phyloP scores from a whole-genome alignment of 148 eudicot species.

The Agrostemma githago region DNA sequence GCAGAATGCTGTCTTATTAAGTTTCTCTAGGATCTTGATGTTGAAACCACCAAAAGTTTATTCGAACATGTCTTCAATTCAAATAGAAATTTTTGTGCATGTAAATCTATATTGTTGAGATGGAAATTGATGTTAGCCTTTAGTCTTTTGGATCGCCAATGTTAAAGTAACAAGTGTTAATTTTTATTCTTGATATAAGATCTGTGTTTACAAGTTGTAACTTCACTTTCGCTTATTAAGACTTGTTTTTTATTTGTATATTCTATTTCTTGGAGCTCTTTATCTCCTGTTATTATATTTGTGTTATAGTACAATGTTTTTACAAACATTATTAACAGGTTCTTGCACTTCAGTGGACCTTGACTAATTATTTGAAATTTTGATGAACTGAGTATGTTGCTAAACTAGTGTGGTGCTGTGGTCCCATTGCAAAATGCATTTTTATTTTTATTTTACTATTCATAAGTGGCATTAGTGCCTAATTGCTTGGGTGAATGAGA shows the following conservation, averaged over 20 bases:
- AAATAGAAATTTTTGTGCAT: background rate
- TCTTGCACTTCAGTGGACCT: background rate
- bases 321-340: background rate
- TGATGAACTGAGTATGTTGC: background rate
- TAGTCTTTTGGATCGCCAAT: background rate
- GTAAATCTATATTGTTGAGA: background rate
- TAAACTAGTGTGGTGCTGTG: no score
- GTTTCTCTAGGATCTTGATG: background rate
- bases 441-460: no score
- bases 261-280: background rate
- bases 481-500: no score
- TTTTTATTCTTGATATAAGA: background rate
- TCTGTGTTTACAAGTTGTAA: background rate
- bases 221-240: background rate
- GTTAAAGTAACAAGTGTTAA: background rate
- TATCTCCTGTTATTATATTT: background rate
- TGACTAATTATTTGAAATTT: background rate
- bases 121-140: conserved; percentile 1
- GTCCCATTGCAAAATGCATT: no score
- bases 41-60: background rate
- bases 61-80: background rate
- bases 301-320: background rate
- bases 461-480: no score
- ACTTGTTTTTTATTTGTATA: background rate
- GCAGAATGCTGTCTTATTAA: background rate